Evolutionary conservation across 2,329 filamentous ascomycete species (phyloP), one percentile per base, ranked within the genome.

Genomic region (Aspergillus niger): DNA sequence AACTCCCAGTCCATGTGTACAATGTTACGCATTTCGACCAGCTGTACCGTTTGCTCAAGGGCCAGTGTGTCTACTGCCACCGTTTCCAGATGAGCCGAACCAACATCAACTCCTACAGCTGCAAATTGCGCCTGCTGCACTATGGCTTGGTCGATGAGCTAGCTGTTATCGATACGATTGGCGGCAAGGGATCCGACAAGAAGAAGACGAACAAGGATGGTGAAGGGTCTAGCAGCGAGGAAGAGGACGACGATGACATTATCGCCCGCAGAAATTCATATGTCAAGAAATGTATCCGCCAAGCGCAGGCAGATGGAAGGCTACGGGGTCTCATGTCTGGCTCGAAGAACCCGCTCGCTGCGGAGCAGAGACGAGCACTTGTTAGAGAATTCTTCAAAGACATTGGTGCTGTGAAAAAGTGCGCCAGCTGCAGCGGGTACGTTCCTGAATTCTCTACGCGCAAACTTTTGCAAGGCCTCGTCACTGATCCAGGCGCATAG

Each of bases 21-120:
- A 94, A 99, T 76, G 91, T 94, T n/a, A 90, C 92, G 2, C 98
- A 97, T 72, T 90, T 99, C 82, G 93, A 97, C 73, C 93, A 97
- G 75, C 85, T 93, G 55, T 86, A 96, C 65, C 89, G 91, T 48
- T 82, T 99, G 49, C 83, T 99, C 20, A 88, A 92, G 68, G 90
- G 91, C 57, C 90, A 94, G 76, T 99, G 95, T 75, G 85, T 89
- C 61, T 97, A 97, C 80, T 99, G 96, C 78, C 89, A 93, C 72
- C 87, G 89, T 59, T 88, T 99, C 67, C 91, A 90, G 72, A 84
- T 97, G 74, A 83, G 89, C n/a, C 85, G 88, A 52, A 85, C 88
- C 56, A 86, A 91, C 63, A 82, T 96, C 63, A 91, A 94, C 77
- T 85, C 88, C 67, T 95, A 91, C 72, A 80, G 85, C 47, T 97